Base-by-base conservation (phyloP, 495 filamentous ascomycete species). In the Podospora comata region DNA sequence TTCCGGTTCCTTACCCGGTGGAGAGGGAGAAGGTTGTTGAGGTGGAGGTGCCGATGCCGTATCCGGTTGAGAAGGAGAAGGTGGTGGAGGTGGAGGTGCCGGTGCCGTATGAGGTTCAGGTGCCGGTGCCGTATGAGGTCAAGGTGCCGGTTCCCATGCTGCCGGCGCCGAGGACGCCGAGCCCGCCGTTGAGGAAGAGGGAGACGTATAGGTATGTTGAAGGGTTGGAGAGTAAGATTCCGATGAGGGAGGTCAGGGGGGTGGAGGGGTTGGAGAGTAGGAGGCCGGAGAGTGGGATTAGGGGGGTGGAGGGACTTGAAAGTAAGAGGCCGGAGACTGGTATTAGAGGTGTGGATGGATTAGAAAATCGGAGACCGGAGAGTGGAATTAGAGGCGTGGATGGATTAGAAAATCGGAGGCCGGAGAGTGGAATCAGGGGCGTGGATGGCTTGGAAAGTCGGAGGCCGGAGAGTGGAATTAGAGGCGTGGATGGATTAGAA, bases 151-250 rank as follows among this genome's bases (percentile, higher is more conserved):
- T 48, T 48, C 61, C 61, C 4, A 48, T 63, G 28, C 3, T 32
- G 4, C 61, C 61, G 9, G 15, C 61, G 27, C 61, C 61, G 13
- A 11, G 27, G 4, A 15, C 61, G 18, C 15, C 16, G 1, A 32
- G 20, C 15, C 59, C 20, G 27, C 27, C 20, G 16, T 27, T 27
- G 5, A 39, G 34, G 30, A 28, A 18, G 61, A 32, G 19, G 32
- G 30, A 83, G 44, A 80, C 78, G 58, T 85, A 77, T 67, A 78
- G 82, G 11, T 83, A 85, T 72, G 77, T 85, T 58, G 81, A 83
- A 65, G 81, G 78, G 0, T 1, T 67, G 56, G 78, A 78, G n/a
- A 64, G 76, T 58, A 70, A 70, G 15, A 72, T 72, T 55, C 76
- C 76, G 32, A 66, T 7, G 39, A 67, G 57, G 58, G 64, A 62